Conservation (phyloP, 345 rosid species). For the Abelmoschus esculentus region DNA sequence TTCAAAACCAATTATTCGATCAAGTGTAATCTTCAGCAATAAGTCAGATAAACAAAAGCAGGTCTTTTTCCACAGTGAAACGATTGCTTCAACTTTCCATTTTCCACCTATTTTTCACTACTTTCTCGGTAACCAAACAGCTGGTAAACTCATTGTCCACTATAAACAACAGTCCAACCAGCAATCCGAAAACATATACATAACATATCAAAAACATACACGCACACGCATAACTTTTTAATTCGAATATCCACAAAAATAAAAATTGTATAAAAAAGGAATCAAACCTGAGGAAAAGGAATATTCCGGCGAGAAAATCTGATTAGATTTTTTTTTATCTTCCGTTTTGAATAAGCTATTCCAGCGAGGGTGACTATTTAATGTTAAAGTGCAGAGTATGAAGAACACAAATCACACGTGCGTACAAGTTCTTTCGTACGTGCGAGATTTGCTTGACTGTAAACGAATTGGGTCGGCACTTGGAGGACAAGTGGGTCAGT, state of each 20-base stretch:
- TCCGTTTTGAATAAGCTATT: neutral
- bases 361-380: neutral
- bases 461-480: too few species aligned
- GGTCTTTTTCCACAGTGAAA: neutral
- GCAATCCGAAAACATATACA: neutral
- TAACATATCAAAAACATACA: too few species aligned
- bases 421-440: neutral
- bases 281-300: constrained; percentile 8
- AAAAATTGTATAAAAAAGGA: neutral
- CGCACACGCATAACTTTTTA: too few species aligned
- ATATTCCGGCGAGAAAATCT: constrained; percentile 15
- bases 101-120: neutral
- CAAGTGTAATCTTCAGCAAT: too few species aligned
- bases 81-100: neutral
- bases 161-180: neutral
- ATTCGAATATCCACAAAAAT: too few species aligned
- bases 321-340: too few species aligned
- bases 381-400: neutral
- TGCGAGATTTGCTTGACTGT: neutral
- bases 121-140: neutral
- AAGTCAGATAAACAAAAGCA: neutral
- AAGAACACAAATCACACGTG: neutral
- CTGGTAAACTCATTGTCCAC: neutral
- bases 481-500: neutral
- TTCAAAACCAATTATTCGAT: neutral